Evolutionary conservation across 2,329 filamentous ascomycete species (phyloP).

Genomic region (Bipolaris bicolor): DNA sequence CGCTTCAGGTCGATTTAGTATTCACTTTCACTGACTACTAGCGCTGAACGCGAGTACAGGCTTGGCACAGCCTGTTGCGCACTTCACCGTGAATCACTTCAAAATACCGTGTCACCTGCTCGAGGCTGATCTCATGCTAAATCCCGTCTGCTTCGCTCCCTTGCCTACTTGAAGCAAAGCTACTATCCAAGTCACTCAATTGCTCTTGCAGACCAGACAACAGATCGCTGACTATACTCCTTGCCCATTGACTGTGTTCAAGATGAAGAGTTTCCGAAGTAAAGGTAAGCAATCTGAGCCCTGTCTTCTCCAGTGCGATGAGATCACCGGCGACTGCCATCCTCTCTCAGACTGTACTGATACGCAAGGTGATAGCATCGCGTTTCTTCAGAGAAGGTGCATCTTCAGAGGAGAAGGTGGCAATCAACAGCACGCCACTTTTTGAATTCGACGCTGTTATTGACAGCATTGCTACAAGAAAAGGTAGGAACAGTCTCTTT

Average conservation of each 20-base stretch:
- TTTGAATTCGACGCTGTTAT: conserved; percentile 27
- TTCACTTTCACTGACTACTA: conserved; percentile 3
- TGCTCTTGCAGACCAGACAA: not conserved
- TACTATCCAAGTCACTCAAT: not conserved
- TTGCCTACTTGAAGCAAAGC: not conserved
- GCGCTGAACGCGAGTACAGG: not conserved
- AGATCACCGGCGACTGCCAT: not conserved
- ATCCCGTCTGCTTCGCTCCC: not conserved
- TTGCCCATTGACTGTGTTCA: not conserved
- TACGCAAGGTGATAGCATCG: conserved; percentile 17
- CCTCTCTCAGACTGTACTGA: not conserved
- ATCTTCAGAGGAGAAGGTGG: conserved; percentile 25
- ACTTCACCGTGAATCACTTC: conserved; percentile 4
- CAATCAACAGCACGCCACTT: conserved; percentile 7
- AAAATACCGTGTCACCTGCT: not conserved
- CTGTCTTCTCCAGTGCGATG: not conserved
- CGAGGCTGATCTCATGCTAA: not conserved
- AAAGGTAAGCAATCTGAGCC: conserved; percentile 21
- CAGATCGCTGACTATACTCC: not conserved
- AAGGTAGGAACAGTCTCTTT: conserved; percentile 16
- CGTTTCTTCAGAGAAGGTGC: conserved; percentile 29
- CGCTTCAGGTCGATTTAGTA: not conserved
- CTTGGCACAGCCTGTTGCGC: conserved; percentile 1
- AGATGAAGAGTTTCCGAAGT: conserved; percentile 28
- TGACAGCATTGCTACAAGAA: conserved; percentile 14